A percentile compares a stretch with the other conserved stretches of the same genome.
phyloP scores from a whole-genome alignment of 2,329 filamentous ascomycete genomes.

The Scedosporium dehoogii region DNA sequence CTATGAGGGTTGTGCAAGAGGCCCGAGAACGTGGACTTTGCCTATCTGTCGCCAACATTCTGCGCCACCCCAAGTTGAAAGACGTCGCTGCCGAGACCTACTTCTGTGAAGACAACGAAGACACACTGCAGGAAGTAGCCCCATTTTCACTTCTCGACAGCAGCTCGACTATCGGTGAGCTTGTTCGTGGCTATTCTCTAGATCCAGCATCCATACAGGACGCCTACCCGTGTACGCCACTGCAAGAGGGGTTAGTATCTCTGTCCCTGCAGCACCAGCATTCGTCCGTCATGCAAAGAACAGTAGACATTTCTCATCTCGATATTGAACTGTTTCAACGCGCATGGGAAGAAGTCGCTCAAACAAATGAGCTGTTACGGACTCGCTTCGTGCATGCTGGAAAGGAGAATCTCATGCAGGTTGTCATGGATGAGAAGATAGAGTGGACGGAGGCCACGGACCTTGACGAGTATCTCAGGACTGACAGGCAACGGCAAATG shows the following conservation, averaged over 20 bases:
- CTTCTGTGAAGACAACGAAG: background rate
- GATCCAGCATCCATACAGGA: conserved; percentile 2
- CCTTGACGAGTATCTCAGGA: background rate
- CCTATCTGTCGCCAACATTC: background rate
- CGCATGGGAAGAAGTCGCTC: conserved; percentile 1
- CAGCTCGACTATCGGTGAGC: background rate
- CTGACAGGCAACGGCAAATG: background rate
- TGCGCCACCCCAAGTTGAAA: background rate
- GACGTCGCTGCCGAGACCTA: background rate
- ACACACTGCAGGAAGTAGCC: background rate
- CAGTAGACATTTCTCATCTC: background rate
- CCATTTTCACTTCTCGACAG: background rate
- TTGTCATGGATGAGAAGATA: background rate
- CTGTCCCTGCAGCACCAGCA: conserved; percentile 5
- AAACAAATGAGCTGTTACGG: conserved; percentile 2
- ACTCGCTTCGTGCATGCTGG: conserved; percentile 6
- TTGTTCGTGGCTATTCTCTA: background rate
- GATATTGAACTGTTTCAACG: conserved; percentile 2
- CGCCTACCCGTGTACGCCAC: conserved; percentile 8
- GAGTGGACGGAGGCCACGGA: background rate
- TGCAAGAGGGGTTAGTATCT: conserved; percentile 9
- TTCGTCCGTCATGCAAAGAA: conserved; percentile 2
- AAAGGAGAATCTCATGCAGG: background rate
- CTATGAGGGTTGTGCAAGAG: conserved; percentile 41
- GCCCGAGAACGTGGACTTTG: background rate